These are phyloP conservation scores for Apostasia ramifera DNA, from an alignment of 106 monocot species.

Conservation along the genomic window DNA sequence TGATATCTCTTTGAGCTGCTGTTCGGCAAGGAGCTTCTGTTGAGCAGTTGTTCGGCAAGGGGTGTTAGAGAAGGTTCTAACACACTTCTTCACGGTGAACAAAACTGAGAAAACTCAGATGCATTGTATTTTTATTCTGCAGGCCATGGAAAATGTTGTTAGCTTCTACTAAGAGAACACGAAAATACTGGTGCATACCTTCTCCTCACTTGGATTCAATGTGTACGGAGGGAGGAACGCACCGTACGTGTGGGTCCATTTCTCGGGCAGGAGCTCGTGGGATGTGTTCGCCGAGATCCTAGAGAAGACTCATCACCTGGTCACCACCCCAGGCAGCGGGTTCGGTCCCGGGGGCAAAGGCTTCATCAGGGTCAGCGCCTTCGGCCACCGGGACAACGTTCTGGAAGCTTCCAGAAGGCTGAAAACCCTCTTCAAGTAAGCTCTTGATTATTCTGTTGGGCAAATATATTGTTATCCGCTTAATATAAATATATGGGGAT, in stretches of 20 bases:
- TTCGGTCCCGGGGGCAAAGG: constrained; percentile 84
- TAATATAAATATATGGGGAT: background rate
- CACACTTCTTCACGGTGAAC: too few species aligned
- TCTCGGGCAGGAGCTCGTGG: constrained; percentile 68
- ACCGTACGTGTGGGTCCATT: constrained; percentile 83
- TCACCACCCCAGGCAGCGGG: constrained; percentile 73
- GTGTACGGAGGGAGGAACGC: constrained; percentile 62
- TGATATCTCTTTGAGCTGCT: too few species aligned
- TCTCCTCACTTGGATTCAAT: constrained; percentile 41
- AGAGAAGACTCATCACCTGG: constrained; percentile 57
- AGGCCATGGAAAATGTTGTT: constrained; percentile 42
- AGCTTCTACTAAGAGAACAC: constrained; percentile 56
- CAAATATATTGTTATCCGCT: background rate
- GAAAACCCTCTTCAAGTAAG: constrained; percentile 22
- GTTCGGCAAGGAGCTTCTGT: too few species aligned
- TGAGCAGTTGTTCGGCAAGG: too few species aligned
- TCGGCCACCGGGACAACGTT: constrained; percentile 29
- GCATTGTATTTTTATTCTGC: background rate
- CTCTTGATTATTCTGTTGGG: background rate
- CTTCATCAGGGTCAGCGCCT: constrained; percentile 60
- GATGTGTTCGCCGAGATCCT: constrained; percentile 74
- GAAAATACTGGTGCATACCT: constrained; percentile 33
- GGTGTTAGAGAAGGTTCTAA: too few species aligned
- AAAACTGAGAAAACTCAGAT: too few species aligned
- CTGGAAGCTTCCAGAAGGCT: constrained; percentile 49